Percentiles rank a stretch among this genome's conserved stretches.
Conservation (phyloP, 2,329 filamentous ascomycete genomes). For the Fusarium citri region DNA sequence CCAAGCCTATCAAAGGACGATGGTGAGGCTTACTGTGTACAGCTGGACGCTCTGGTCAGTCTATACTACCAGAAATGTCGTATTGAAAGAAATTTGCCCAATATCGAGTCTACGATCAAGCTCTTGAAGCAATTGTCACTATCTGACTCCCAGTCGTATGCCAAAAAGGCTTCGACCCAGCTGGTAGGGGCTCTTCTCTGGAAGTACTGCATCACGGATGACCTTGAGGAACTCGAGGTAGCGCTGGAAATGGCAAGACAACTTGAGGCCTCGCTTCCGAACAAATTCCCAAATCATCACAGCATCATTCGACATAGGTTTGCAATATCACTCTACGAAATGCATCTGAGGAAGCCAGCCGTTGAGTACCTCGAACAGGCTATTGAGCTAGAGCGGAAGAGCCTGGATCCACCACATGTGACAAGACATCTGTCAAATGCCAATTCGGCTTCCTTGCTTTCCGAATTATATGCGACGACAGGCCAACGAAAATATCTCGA, state of each 20-base stretch:
- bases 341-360: accelerated
- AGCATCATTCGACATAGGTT: not conserved
- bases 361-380: not conserved
- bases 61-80: not conserved
- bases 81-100: accelerated
- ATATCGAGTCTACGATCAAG: accelerated
- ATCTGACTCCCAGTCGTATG: accelerated
- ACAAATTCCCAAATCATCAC: not conserved
- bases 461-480: not conserved
- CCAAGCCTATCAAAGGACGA: accelerated
- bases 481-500: not conserved
- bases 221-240: accelerated
- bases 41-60: accelerated
- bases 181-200: not conserved
- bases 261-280: not conserved
- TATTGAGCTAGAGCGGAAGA: not conserved
- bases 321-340: not conserved
- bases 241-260: not conserved
- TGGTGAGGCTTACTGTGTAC: accelerated
- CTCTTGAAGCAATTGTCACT: accelerated
- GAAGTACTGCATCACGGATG: not conserved
- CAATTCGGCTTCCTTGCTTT: not conserved
- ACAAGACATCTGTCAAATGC: not conserved
- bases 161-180: not conserved
- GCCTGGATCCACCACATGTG: not conserved